Evolutionary conservation across 352 stramenopile species (phyloP).

Genomic region (Pythium aristosporum): DNA sequence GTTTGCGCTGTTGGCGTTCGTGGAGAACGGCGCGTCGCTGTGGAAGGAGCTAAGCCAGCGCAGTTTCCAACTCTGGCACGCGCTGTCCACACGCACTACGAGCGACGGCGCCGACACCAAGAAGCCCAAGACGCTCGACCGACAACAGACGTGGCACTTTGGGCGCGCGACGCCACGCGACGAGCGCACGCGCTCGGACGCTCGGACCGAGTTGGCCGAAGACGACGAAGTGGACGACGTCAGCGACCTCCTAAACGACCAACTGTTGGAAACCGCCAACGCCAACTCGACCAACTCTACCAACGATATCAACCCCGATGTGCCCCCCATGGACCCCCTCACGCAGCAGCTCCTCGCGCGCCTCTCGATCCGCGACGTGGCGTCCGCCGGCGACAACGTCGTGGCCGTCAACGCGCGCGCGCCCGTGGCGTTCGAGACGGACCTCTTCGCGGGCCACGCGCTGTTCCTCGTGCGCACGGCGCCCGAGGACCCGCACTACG

Average conservation of each 20-base stretch:
- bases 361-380: conserved; percentile 23
- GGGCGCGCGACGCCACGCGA: background rate
- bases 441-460: conserved; percentile 77
- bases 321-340: background rate
- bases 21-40: conserved; percentile 15
- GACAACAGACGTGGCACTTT: conserved; percentile 19
- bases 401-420: conserved; percentile 60
- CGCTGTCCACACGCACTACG: background rate
- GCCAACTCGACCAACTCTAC: background rate
- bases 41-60: background rate
- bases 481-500: conserved; percentile 52
- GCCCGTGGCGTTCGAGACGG: conserved; percentile 82
- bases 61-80: background rate
- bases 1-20: conserved; percentile 29
- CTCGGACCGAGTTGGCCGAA: conserved; percentile 11
- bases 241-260: background rate
- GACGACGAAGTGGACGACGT: background rate
- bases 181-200: conserved; percentile 10
- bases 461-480: conserved; percentile 82
- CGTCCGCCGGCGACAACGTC: background rate
- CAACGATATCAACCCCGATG: background rate
- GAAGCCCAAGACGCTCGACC: conserved; percentile 10
- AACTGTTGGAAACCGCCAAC: conserved; percentile 8
- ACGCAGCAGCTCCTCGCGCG: conserved; percentile 14
- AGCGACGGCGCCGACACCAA: background rate